These are phyloP conservation scores for Raphidocelis subcapitata DNA, from an alignment of 139 green algal species.

Conservation along the genomic window DNA sequence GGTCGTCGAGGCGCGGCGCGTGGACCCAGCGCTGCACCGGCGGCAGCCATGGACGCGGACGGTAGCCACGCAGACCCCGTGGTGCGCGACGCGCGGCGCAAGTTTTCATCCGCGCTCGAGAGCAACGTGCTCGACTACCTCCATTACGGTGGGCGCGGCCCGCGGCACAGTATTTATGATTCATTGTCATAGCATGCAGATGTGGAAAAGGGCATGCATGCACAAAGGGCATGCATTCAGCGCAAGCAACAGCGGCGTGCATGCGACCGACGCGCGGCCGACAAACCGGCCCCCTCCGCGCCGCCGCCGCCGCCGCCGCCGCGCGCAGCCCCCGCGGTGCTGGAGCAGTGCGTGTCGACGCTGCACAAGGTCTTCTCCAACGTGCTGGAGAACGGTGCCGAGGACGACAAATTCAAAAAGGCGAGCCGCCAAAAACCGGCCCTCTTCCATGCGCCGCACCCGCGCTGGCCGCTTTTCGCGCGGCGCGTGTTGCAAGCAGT, in stretches of 20 bases:
- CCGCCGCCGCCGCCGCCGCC: too few relatives aligned
- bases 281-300: not conserved
- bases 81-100: slow-evolving; percentile 23
- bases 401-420: slow-evolving; percentile 52
- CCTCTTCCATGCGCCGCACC: too few relatives aligned
- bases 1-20: too few relatives aligned
- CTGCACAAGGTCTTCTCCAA: slow-evolving; percentile 50
- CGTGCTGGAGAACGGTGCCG: slow-evolving; percentile 41
- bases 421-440: not conserved
- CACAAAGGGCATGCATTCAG: too few relatives aligned
- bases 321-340: not conserved
- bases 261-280: not conserved
- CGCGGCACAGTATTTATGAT: not conserved
- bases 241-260: too few relatives aligned
- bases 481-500: too few relatives aligned
- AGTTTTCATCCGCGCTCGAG: slow-evolving; percentile 29
- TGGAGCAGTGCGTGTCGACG: slow-evolving; percentile 20
- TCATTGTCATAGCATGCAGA: not conserved
- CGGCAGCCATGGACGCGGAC: too few relatives aligned
- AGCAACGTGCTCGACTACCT: slow-evolving; percentile 45
- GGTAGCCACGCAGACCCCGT: not conserved
- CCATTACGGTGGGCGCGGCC: slow-evolving; percentile 32
- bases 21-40: too few relatives aligned
- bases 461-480: too few relatives aligned
- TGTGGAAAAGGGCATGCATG: not conserved